Evolutionary conservation across 495 filamentous ascomycete species (phyloP), one percentile per base, ranked within the genome.

Genomic region (Friedmanniomyces endolithicus): DNA sequence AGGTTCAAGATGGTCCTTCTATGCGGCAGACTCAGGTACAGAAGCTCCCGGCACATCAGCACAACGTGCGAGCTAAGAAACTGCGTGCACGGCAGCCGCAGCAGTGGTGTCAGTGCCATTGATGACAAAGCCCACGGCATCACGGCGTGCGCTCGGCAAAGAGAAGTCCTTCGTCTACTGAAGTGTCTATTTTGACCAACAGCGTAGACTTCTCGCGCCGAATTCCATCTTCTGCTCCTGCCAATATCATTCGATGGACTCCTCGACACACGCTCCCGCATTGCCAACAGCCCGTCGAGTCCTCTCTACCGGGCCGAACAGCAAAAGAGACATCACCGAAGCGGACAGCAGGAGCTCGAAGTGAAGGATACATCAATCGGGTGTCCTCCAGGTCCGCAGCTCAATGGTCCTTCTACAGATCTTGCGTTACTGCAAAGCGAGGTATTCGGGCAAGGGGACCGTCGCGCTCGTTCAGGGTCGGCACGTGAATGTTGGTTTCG

Each of bases 21-120:
- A 47, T 1, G 24, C 33, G 4, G 47, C 47, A 19, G 71, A 20
- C 60, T 71, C 69, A 2, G 47, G 31, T 4, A 57, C 34, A 16
- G 70, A 53, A 12, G 20, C 44, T 1, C 52, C 27, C 37, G 53
- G 46, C 31, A 68, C 55, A 9, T 57, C 59, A 4, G 64, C 65
- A 1, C 57, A 40, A 23, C 55, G 50, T 1, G 65, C 62, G 8
- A 66, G 57, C 1, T 64, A 55, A 29, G 63, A 69, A 34, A 71
- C 65, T 0, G 75, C 57, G 56, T 73, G 72, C 0, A 66, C 70
- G 29, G 76, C 47, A 0, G 74, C 71, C 11, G 67, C 63, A 9
- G 70, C 69, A 4, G 72, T 75, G 4, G 71, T 70, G 34, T 71
- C 69, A 1, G 70, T 69, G 29, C 73, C 68, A 19, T 68, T 62